These are phyloP conservation scores for Streptanthus diversifolius DNA, from an alignment of 345 rosid species.

Conservation along the genomic window DNA sequence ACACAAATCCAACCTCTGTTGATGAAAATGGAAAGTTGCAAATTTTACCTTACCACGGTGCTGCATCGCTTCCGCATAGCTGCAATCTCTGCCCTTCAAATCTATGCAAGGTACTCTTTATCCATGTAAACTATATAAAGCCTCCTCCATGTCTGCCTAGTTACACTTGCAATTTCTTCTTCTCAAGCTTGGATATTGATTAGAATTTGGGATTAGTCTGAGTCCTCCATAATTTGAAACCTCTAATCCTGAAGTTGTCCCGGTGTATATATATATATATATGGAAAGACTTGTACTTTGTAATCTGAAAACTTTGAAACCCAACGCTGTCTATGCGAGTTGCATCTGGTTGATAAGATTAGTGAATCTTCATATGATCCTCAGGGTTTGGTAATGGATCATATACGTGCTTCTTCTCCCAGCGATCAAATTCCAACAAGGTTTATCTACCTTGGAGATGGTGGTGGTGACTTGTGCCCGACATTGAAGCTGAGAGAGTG, in stretches of 20 bases:
- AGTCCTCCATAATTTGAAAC: background rate
- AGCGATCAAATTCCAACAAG: conserved; percentile 18
- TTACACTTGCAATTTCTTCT: background rate
- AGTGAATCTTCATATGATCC: background rate
- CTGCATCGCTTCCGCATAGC: conserved; percentile 44
- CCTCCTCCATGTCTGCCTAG: conserved; percentile 6
- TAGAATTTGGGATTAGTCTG: background rate
- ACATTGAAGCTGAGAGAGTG: conserved; percentile 52
- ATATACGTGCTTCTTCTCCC: conserved; percentile 35
- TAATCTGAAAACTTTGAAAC: background rate
- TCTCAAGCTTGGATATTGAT: background rate
- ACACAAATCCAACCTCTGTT: conserved; percentile 52
- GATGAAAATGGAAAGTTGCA: conserved; percentile 53
- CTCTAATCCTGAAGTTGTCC: background rate
- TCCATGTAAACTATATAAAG: background rate
- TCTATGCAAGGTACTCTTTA: conserved; percentile 64
- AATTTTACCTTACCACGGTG: conserved; percentile 57
- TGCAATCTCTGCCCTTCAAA: conserved; percentile 64
- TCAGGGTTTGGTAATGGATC: conserved; percentile 68
- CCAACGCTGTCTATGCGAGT: background rate
- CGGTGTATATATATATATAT: background rate
- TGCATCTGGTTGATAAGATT: background rate
- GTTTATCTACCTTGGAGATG: conserved; percentile 79
- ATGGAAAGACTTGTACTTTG: background rate
- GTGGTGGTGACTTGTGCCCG: conserved; percentile 79